These are phyloP conservation scores for Trichoderma oligosporum DNA, from an alignment of 2,329 filamentous ascomycete genomes.

Conservation along the genomic window DNA sequence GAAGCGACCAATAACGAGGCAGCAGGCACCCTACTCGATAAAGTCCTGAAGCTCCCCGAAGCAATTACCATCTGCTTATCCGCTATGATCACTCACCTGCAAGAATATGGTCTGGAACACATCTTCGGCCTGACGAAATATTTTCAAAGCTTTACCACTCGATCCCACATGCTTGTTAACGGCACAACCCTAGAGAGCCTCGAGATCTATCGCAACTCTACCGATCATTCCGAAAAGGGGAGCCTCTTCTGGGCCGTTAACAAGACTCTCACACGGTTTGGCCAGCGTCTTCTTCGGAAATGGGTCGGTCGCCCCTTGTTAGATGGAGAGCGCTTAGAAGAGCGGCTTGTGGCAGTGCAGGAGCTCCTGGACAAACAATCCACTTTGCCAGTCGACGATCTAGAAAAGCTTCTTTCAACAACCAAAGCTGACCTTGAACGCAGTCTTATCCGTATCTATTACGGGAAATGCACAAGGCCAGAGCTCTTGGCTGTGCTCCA, in stretches of 20 bases:
- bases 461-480: conserved; percentile 87
- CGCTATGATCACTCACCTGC: conserved; percentile 90
- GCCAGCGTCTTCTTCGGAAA: conserved; percentile 80
- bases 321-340: conserved; percentile 68
- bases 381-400: conserved; percentile 64
- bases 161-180: conserved; percentile 93
- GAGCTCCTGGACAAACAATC: conserved; percentile 72
- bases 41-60: conserved; percentile 79
- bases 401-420: conserved; percentile 67
- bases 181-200: conserved; percentile 91
- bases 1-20: conserved; percentile 52
- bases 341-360: conserved; percentile 77
- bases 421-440: conserved; percentile 84
- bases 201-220: conserved; percentile 93
- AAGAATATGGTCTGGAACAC: conserved; percentile 89
- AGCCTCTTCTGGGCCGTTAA: conserved; percentile 95
- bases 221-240: conserved; percentile 77
- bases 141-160: conserved; percentile 90
- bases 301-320: conserved; percentile 93
- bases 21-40: conserved; percentile 69
- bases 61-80: conserved; percentile 88
- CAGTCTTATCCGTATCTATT: conserved; percentile 91
- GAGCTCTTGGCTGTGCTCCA: conserved; percentile 84
- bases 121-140: conserved; percentile 96
- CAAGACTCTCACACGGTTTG: conserved; percentile 85